A percentile compares a stretch with the other conserved stretches of the same genome.
Evolutionary conservation across 352 stramenopile genomes (phyloP).

Genomic region (Elongisporangium senticosum): DNA sequence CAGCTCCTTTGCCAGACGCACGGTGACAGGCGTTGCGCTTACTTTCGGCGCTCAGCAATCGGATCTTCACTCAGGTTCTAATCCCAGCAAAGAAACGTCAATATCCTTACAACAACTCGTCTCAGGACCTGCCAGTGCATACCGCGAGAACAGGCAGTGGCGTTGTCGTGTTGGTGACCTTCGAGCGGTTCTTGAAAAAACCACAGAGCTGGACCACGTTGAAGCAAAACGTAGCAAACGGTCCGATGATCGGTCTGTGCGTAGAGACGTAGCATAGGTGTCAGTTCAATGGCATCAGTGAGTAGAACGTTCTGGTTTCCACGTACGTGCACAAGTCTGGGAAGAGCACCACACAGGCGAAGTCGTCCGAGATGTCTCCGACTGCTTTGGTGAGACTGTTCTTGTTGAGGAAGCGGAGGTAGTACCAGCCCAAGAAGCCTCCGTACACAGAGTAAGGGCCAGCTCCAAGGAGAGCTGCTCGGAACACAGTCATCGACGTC

Average conservation of each 20-base stretch:
- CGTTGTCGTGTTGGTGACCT: conserved; percentile 34
- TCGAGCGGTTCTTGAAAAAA: conserved; percentile 74
- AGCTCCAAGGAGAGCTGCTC: conserved; percentile 51
- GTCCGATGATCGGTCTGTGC: conserved; percentile 46
- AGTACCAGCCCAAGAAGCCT: conserved; percentile 82
- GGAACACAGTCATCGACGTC: conserved; percentile 29
- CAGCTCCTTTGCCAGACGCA: not conserved
- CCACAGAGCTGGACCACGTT: conserved; percentile 81
- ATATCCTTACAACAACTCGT: not conserved
- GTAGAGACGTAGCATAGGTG: conserved; percentile 2
- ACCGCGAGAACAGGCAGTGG: conserved; percentile 66
- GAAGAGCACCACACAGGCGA: conserved; percentile 61
- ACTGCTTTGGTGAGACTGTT: conserved; percentile 33
- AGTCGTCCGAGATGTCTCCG: conserved; percentile 78
- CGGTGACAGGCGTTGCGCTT: conserved; percentile 8
- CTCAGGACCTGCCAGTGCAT: not conserved
- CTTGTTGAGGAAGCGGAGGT: conserved; percentile 79
- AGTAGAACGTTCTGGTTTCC: not conserved
- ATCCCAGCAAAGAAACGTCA: not conserved
- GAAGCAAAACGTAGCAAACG: conserved; percentile 74
- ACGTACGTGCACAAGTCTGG: conserved; percentile 67
- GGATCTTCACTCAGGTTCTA: conserved; percentile 29
- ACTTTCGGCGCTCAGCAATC: conserved; percentile 86
- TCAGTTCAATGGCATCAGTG: conserved; percentile 3
- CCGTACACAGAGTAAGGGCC: conserved; percentile 70